Evolutionary conservation across 345 rosid species (phyloP).

Genomic region (Populus alba): DNA sequence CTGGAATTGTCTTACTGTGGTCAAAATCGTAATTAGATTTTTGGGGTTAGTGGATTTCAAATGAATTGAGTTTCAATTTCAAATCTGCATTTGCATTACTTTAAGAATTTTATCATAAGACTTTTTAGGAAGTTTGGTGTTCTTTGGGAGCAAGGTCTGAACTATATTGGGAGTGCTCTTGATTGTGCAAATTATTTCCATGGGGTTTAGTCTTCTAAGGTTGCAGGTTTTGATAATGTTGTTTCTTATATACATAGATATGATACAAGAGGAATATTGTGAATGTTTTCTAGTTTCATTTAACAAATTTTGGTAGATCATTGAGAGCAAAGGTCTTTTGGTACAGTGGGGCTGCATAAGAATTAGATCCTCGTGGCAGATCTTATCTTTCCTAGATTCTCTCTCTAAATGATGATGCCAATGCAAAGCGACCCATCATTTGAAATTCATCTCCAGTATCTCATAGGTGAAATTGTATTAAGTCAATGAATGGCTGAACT

Average conservation of each 20-base stretch:
- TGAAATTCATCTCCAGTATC: neutral
- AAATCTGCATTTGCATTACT: neutral
- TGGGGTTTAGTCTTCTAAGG: neutral
- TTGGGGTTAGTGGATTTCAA: neutral
- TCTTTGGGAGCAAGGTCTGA: neutral
- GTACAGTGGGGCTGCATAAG: neutral
- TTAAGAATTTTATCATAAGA: neutral
- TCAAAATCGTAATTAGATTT: neutral
- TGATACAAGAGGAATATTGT: neutral
- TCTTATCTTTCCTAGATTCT: neutral
- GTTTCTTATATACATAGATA: neutral
- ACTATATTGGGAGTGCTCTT: neutral
- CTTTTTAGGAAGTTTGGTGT: neutral
- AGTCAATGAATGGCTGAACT: neutral
- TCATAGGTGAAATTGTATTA: neutral
- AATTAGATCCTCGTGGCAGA: conserved; percentile 1
- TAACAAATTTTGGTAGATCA: neutral
- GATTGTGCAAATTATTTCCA: neutral
- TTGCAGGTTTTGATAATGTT: neutral
- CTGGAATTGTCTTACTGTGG: neutral
- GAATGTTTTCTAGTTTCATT: neutral
- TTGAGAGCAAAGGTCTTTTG: neutral
- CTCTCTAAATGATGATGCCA: neutral
- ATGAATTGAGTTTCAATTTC: neutral
- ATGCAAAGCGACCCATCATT: neutral